Evolutionary conservation across 352 stramenopile species (phyloP), one percentile per base, ranked within the genome.

Genomic region (Phytophthora tentaculata): DNA sequence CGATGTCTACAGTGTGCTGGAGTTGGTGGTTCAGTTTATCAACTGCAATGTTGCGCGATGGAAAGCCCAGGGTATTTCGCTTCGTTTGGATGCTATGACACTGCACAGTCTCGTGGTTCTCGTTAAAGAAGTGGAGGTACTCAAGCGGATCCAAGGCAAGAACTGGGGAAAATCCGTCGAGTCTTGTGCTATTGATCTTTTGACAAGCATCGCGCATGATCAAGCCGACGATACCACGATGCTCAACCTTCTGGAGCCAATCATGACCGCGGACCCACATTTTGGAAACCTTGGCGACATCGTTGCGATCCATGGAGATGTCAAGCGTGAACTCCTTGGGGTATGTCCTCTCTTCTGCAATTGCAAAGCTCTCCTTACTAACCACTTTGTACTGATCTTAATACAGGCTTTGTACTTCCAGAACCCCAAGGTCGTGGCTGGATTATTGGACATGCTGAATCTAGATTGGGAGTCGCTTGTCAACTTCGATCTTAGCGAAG

Each of bases 391-490:
- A 10, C 20, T 54, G 35, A 19, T 74, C 7, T 54, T 59, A 29
- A 19, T 56, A 13, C 47, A 92, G 84, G 58, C 63, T 0, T 55
- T 93, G 41, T 91, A 93, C 52, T 89, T 90, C 48, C 67, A 80
- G 20, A 77, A 89, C n/a, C 85, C 85, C 26, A 72, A 80, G 24
- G 43, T 71, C 0, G 71, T 88, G 3, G 72, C 76, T 47, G 51
- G 56, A n/a, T 69, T 87, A 43, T 69, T 93, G 10, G 64, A 86
- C 56, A 54, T 64, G 13, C 55, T 93, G 35, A 59, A 90, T 67
- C 83, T 80, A 23, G 77, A 74, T 3, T 91, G 85, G 85, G 72
- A 89, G 35, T 64, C 58, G n/a, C 71, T 90, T 17, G 60, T 87
- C 7, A 74, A 73, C 55, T 51, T 83, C 20, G 67, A 76, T 50